Percentiles rank a stretch among this genome's conserved stretches.
phyloP scores from a whole-genome alignment of 2,329 filamentous ascomycete species.

The Fusarium concolor region DNA sequence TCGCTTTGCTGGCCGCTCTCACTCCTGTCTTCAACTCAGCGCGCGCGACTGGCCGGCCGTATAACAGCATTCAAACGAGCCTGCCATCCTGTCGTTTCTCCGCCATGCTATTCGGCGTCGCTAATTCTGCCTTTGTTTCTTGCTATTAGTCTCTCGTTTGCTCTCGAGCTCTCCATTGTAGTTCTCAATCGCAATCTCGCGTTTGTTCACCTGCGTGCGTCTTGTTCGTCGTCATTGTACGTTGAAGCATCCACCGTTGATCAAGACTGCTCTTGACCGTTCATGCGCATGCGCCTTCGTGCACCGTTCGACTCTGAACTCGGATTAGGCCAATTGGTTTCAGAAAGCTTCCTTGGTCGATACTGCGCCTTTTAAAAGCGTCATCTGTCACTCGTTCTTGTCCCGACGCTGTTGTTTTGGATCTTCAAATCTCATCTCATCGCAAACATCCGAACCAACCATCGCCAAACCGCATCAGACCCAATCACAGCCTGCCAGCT shows the following conservation, averaged over 20 bases:
- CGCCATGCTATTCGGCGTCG: slow-evolving; percentile 44
- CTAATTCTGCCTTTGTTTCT: slow-evolving; percentile 38
- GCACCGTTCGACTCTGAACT: slow-evolving; percentile 32
- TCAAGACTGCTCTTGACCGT: slow-evolving; percentile 32
- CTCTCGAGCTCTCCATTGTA: slow-evolving; percentile 33
- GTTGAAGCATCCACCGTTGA: slow-evolving; percentile 28
- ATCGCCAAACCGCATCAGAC: slow-evolving; percentile 38
- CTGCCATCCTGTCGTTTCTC: slow-evolving; percentile 37
- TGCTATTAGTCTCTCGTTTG: slow-evolving; percentile 46
- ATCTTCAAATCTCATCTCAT: slow-evolving; percentile 42
- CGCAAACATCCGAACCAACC: slow-evolving; percentile 37
- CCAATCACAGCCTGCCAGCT: slow-evolving; percentile 54
- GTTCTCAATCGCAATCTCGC: slow-evolving; percentile 32
- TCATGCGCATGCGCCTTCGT: slow-evolving; percentile 37
- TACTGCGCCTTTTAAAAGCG: slow-evolving; percentile 30
- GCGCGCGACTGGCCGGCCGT: slow-evolving; percentile 43
- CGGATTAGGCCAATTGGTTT: slow-evolving; percentile 43
- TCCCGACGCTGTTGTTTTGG: slow-evolving; percentile 35
- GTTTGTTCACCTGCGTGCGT: slow-evolving; percentile 30
- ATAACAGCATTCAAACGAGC: slow-evolving; percentile 42
- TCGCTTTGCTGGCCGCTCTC: slow-evolving; percentile 27
- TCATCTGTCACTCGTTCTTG: slow-evolving; percentile 45
- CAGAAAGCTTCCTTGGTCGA: slow-evolving; percentile 29
- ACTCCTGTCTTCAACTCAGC: slow-evolving; percentile 40
- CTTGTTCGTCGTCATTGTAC: slow-evolving; percentile 36